phyloP scores from a whole-genome alignment of 805 yeast species.

The Danielozyma ontarioensis region DNA sequence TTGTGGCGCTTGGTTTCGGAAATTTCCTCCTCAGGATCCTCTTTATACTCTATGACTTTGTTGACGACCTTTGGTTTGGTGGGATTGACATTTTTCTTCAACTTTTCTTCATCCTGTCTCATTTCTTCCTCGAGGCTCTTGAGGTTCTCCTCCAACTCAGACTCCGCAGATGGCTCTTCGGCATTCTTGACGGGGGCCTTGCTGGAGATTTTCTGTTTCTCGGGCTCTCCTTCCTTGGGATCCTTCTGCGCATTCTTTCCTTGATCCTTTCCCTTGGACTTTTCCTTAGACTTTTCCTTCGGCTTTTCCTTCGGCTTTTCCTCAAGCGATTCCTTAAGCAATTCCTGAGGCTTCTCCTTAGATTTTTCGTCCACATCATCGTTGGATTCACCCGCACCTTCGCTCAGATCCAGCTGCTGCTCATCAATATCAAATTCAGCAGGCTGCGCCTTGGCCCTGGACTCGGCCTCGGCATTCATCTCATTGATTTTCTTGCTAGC shows the following conservation, averaged over 20 bases:
- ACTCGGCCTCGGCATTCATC: constrained; percentile 1
- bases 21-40: constrained; percentile 3
- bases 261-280: not conserved
- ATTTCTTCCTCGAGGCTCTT: too few relatives aligned
- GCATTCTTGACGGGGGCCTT: not conserved
- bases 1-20: constrained; percentile 3
- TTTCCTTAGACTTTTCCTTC: constrained; percentile 1
- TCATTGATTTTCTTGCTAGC: constrained; percentile 9
- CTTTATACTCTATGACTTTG: not conserved
- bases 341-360: not conserved
- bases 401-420: not conserved
- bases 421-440: constrained; percentile 3
- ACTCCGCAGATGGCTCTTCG: not conserved
- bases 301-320: constrained; percentile 4
- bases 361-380: too few relatives aligned
- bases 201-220: constrained; percentile 3
- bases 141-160: not conserved
- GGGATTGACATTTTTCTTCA: not conserved
- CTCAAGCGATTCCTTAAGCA: constrained; percentile 4
- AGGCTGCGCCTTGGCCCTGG: constrained; percentile 1
- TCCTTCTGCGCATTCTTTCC: constrained; percentile 1
- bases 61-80: not conserved
- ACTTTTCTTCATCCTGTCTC: too few relatives aligned
- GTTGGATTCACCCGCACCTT: not conserved
- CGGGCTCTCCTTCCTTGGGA: constrained; percentile 2